phyloP scores from a whole-genome alignment of 257 asterid species.

The Jacaranda mimosifolia region DNA sequence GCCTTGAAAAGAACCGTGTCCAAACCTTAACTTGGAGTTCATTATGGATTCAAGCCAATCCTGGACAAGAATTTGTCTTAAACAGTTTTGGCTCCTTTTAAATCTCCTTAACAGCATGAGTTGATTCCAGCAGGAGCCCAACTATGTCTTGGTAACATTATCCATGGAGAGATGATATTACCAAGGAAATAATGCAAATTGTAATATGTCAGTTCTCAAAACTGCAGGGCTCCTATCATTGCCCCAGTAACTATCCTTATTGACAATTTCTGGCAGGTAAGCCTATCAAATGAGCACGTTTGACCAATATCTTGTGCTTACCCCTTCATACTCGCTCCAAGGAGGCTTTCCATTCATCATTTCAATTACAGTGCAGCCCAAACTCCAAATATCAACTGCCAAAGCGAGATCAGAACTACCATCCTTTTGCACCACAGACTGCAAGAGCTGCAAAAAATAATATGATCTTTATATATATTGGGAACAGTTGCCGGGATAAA shows the following conservation, averaged over 20 bases:
- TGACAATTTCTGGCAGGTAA: neutral
- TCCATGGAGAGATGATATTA: neutral
- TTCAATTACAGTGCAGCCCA: slow-evolving; percentile 92
- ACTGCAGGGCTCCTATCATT: neutral
- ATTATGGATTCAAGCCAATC: neutral
- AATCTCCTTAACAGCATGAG: neutral
- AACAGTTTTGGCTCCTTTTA: neutral
- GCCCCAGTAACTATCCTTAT: neutral
- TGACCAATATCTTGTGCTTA: slow-evolving; percentile 39
- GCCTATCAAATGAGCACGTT: slow-evolving; percentile 8
- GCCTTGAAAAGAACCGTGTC: too few relatives aligned
- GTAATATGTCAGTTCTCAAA: neutral
- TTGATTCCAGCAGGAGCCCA: neutral
- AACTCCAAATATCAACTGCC: slow-evolving; percentile 93
- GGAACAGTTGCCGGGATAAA: slow-evolving; percentile 13
- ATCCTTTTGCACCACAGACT: slow-evolving; percentile 62
- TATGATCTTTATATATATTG: slow-evolving; percentile 37
- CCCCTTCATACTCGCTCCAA: slow-evolving; percentile 97
- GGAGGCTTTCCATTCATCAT: slow-evolving; percentile 94
- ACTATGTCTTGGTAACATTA: neutral
- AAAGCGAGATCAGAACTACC: slow-evolving; percentile 57
- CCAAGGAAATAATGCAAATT: neutral
- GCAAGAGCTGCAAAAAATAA: slow-evolving; percentile 66
- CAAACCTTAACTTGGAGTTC: neutral
- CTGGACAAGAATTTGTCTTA: neutral